Percentiles rank a stretch among this genome's conserved stretches.
Conservation (phyloP, 2,329 filamentous ascomycete species). For the Xylaria sp. region DNA sequence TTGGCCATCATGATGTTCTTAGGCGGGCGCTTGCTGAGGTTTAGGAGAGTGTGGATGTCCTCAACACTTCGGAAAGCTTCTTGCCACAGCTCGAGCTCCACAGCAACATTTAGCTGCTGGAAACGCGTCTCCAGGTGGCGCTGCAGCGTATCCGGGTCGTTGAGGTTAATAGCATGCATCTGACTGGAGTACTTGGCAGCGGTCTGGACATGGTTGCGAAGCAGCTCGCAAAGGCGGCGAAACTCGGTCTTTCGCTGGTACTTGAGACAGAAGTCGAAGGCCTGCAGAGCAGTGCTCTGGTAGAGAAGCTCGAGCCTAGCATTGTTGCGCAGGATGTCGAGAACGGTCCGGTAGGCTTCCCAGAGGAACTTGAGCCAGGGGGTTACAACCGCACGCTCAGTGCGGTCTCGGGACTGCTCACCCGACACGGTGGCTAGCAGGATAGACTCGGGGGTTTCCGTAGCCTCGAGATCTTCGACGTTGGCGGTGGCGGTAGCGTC, state of each 20-base stretch:
- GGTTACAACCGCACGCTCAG: constrained; percentile 96
- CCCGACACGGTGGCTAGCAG: constrained; percentile 97
- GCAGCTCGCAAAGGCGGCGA: constrained; percentile 95
- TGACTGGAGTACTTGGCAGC: constrained; percentile 98
- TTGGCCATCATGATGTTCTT: constrained; percentile 99
- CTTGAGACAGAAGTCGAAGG: constrained; percentile 98
- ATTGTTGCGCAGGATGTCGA: constrained; percentile 99
- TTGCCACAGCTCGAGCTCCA: constrained; percentile 98
- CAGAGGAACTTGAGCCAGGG: constrained; percentile 99
- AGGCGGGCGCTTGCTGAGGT: constrained; percentile 94
- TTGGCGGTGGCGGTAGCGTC: constrained; percentile 80
- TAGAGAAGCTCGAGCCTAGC: constrained; percentile 97
- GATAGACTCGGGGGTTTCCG: constrained; percentile 97
- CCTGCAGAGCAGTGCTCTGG: constrained; percentile 96
- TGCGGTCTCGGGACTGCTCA: constrained; percentile 96
- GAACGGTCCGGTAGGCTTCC: constrained; percentile 98
- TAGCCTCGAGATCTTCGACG: constrained; percentile 95
- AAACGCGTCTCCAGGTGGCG: constrained; percentile 98
- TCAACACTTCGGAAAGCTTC: constrained; percentile 99
- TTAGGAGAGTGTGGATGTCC: constrained; percentile 97
- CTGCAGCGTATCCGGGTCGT: constrained; percentile 95
- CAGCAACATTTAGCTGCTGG: constrained; percentile 97
- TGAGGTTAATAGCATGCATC: constrained; percentile 99
- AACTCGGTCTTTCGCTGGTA: constrained; percentile 99
- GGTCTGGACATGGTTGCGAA: constrained; percentile 98